Evolutionary conservation across 345 rosid species (phyloP).

Genomic region (Orychophragmus violaceus): DNA sequence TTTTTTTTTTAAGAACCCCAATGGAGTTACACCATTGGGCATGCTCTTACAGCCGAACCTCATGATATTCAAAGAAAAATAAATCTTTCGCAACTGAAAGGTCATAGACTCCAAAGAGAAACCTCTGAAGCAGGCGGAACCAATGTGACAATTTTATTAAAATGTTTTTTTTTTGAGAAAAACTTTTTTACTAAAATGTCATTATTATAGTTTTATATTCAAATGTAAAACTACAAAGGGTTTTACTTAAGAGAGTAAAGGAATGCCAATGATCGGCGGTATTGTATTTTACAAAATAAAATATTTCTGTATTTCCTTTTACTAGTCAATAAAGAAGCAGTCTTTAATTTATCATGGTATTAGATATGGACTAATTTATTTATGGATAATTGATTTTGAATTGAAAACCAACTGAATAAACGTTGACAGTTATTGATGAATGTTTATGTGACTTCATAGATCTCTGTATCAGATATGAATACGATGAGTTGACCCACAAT

Average conservation of each 20-base stretch:
- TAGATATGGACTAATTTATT: background rate
- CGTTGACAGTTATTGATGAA: background rate
- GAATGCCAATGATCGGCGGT: background rate
- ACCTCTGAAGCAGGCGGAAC: background rate
- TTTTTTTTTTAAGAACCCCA: too few relatives aligned
- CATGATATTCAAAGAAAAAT: too few relatives aligned
- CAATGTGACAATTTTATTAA: background rate
- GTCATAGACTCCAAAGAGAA: background rate
- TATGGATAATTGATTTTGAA: too few relatives aligned
- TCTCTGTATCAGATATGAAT: background rate
- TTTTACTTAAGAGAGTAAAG: background rate
- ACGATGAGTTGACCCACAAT: slow-evolving; percentile 19
- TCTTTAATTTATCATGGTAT: background rate
- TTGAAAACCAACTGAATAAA: background rate
- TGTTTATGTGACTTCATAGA: background rate
- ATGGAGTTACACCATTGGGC: too few relatives aligned
- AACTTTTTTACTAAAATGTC: background rate
- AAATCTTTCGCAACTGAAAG: background rate
- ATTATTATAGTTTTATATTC: background rate
- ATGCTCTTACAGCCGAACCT: too few relatives aligned
- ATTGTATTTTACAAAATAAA: background rate
- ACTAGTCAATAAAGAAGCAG: background rate
- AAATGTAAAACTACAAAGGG: background rate
- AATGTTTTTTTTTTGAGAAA: too few relatives aligned
- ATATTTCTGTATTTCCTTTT: too few relatives aligned